These are phyloP conservation scores for Hypoxylon trugodes DNA, from an alignment of 495 filamentous ascomycete species.

Conservation along the genomic window DNA sequence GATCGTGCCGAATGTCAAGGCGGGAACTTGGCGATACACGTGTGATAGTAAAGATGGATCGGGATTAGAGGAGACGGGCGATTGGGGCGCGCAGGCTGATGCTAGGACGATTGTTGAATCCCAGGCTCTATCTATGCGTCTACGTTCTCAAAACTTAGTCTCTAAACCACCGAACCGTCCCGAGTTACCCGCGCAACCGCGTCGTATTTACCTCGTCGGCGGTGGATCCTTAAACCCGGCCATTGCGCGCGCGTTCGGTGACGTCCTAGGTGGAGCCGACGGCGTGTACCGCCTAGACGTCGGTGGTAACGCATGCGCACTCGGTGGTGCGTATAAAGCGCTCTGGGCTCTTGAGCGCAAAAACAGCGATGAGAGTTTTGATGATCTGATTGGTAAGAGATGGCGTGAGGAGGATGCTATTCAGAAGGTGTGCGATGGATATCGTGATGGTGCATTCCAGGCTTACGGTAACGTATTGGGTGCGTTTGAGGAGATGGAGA, in stretches of 20 bases:
- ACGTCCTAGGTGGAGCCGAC: constrained; percentile 87
- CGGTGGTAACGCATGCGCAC: constrained; percentile 93
- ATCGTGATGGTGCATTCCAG: constrained; percentile 74
- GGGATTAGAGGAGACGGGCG: constrained; percentile 55
- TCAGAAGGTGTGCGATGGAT: constrained; percentile 83
- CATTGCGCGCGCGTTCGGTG: constrained; percentile 80
- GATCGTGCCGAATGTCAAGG: constrained; percentile 87
- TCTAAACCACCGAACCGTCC: constrained; percentile 53
- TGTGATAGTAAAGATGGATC: constrained; percentile 62
- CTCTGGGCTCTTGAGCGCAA: constrained; percentile 85
- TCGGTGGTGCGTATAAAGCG: constrained; percentile 97
- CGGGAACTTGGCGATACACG: constrained; percentile 85
- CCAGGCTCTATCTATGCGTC: constrained; percentile 87
- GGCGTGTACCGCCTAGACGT: constrained; percentile 93
- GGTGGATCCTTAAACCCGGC: constrained; percentile 88
- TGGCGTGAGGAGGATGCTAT: constrained; percentile 89
- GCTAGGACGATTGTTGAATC: constrained; percentile 92
- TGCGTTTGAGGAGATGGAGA: constrained; percentile 84
- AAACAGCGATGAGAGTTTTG: constrained; percentile 72
- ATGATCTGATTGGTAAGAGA: constrained; percentile 79
- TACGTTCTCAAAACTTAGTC: constrained; percentile 81
- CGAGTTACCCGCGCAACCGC: constrained; percentile 79
- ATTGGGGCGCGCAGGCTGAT: constrained; percentile 64
- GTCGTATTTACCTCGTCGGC: constrained; percentile 91
- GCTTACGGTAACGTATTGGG: constrained; percentile 77